Conservation (phyloP, 2,329 filamentous ascomycete genomes). For the Fusarium burgessii region DNA sequence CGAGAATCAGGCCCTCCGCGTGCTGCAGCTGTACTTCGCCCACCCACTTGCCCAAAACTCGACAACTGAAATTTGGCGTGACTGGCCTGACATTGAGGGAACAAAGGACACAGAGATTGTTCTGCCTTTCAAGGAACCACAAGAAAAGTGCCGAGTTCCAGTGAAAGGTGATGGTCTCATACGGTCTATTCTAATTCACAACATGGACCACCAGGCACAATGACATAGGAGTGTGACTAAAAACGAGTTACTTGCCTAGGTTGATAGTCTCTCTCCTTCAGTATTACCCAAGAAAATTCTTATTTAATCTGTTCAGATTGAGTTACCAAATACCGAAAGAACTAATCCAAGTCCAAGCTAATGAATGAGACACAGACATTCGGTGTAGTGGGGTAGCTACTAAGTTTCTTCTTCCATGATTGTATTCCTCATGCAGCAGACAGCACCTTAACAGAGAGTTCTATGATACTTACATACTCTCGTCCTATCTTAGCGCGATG, state of each 20-base stretch:
- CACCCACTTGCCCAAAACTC: conserved; percentile 48
- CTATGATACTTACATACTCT: conserved; percentile 19
- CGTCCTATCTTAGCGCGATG: not conserved
- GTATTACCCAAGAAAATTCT: too few relatives aligned
- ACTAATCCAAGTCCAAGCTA: too few relatives aligned
- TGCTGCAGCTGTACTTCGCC: conserved; percentile 62
- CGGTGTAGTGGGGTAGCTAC: not conserved
- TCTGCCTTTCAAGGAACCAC: conserved; percentile 41
- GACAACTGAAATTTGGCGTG: conserved; percentile 77
- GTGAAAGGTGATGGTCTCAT: conserved; percentile 62
- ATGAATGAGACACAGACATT: too few relatives aligned
- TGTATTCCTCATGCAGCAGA: not conserved
- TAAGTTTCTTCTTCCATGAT: not conserved
- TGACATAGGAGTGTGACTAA: not conserved
- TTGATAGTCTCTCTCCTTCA: too few relatives aligned
- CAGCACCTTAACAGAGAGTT: not conserved
- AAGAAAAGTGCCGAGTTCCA: conserved; percentile 45
- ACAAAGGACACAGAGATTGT: conserved; percentile 44
- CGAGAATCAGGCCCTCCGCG: conserved; percentile 73
- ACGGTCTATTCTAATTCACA: conserved; percentile 55
- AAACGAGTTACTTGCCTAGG: too few relatives aligned
- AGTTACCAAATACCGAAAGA: too few relatives aligned
- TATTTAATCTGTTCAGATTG: too few relatives aligned
- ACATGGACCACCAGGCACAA: not conserved
- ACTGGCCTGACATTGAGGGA: conserved; percentile 65